Base-by-base conservation (phyloP, 345 rosid species). In the Viola odorata region DNA sequence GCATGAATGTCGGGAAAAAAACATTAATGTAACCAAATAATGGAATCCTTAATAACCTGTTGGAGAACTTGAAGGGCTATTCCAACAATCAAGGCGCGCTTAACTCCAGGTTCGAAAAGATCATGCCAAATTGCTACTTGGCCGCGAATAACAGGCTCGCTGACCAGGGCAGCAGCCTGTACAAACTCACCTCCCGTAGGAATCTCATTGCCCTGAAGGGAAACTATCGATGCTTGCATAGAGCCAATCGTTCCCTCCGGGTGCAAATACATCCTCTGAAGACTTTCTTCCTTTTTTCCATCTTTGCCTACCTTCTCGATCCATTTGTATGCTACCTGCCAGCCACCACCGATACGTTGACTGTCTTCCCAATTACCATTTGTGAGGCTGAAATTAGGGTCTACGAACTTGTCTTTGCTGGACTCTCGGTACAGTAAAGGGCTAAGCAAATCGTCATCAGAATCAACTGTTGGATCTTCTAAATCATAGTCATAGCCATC, bases 1-100 rank as follows among this genome's bases (percentile, higher is more conserved):
- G 12, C 12, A 7, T 45, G n/a, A 0, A 8, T 13, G 54, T 9
- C 13, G 13, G 3, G 4, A 53, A 53, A 23, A 23, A 23, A 15
- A 5, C 8, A n/a, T 15, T 7, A 51, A 15, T 1, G 3, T 51
- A 14, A 51, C 15, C 55, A 51, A 16, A 15, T 15, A 53, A 53
- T 15, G 37, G 36, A 15, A 8, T 12, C 3, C 12, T n/a, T n/a
- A 38, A 5, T 51, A 65, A 78, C 82, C 79, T 78, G 80, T 52
- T 67, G 73, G 42, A 79, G 83, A 8, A 76, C 15, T 47, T 75
- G 83, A 63, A 69, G 68, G 5, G 68, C 74, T 12, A 75, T 56
- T n/a, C 83, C 83, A 55, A 79, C 83, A 13, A 70, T 11, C 62
- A 79, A 68, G 5, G 83, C 80, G 7, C 73, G 76, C 66, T 68